Conservation (phyloP, 352 stramenopile species). For the Saprolegnia parasitica region DNA sequence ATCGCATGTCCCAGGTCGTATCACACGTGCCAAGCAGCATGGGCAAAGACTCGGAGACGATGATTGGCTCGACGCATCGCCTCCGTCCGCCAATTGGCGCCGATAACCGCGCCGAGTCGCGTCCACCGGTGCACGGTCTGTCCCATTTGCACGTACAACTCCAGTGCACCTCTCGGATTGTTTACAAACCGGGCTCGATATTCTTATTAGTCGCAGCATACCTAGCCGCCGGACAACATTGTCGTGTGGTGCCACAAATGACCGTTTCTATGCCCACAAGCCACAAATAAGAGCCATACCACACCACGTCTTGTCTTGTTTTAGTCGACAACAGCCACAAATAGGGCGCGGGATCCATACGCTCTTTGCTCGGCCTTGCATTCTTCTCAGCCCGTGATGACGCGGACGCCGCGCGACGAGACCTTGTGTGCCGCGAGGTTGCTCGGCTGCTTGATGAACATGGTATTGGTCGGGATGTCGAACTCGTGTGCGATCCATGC, state of each 20-base stretch:
- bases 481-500: slow-evolving; percentile 78
- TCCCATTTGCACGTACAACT: background rate
- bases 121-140: background rate
- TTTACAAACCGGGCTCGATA: background rate
- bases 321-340: no score
- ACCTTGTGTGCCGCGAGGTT: slow-evolving; percentile 86
- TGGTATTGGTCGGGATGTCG: slow-evolving; percentile 83
- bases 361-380: slow-evolving; percentile 29
- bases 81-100: background rate
- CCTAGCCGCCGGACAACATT: no score
- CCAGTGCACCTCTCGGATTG: no score
- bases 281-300: no score
- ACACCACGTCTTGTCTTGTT: no score
- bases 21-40: background rate
- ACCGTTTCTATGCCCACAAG: no score
- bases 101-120: background rate
- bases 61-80: no score
- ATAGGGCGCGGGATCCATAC: no score
- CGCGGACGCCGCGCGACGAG: slow-evolving; percentile 71
- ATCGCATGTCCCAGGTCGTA: background rate
- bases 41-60: background rate
- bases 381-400: slow-evolving; percentile 66
- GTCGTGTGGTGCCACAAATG: no score
- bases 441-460: slow-evolving; percentile 90
- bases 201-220: no score